A percentile compares a stretch with the other conserved stretches of the same genome.
Conservation (phyloP, 2,329 filamentous ascomycete genomes). For the Calycina herbarum region DNA sequence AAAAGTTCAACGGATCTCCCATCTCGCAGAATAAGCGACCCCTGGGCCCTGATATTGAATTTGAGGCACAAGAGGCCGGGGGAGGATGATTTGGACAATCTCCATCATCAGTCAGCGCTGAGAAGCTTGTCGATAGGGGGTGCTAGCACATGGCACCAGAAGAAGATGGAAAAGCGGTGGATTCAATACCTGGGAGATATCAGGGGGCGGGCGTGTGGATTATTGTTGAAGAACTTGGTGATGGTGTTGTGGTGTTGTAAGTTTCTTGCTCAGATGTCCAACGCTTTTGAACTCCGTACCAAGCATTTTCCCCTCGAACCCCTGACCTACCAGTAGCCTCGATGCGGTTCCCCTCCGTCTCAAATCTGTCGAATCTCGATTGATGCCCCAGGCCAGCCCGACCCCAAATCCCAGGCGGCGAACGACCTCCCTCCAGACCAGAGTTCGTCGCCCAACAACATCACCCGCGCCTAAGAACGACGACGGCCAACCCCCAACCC, state of each 20-base stretch:
- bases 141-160: not conserved
- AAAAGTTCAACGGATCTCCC: not conserved
- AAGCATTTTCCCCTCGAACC: not conserved
- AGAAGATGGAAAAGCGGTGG: not conserved
- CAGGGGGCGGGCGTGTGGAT: not conserved
- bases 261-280: not conserved
- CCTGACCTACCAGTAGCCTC: not conserved
- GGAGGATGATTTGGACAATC: not conserved
- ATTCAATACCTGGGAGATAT: not conserved
- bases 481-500: not conserved
- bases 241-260: constrained; percentile 1
- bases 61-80: not conserved
- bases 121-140: not conserved
- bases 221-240: not conserved
- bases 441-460: not conserved
- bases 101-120: not conserved
- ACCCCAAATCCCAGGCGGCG: not conserved
- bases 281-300: not conserved
- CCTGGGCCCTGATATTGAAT: not conserved
- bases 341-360: constrained; percentile 1
- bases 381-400: not conserved
- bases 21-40: constrained; percentile 1
- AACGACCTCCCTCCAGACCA: not conserved
- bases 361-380: not conserved
- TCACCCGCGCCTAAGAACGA: not conserved